These are phyloP conservation scores for Chlorella sp. DNA, from an alignment of 139 green algal genomes.

Conservation along the genomic window DNA sequence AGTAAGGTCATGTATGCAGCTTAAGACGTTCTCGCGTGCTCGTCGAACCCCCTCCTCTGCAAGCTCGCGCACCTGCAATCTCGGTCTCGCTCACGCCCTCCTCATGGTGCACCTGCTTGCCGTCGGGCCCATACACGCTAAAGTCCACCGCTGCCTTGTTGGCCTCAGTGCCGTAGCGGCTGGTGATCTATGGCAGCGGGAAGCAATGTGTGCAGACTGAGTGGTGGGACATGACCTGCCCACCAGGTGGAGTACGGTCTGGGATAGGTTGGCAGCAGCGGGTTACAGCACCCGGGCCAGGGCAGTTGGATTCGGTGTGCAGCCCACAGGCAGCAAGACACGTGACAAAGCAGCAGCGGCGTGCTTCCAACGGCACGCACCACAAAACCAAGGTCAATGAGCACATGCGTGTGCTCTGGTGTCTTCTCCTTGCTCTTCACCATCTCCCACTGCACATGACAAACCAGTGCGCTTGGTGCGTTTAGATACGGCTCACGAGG, in stretches of 20 bases:
- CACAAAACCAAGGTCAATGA: conserved; percentile 47
- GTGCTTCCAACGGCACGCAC: neutral
- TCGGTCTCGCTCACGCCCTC: conserved; percentile 42
- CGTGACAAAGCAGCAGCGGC: neutral
- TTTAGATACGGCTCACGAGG: no score
- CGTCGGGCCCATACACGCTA: conserved; percentile 36
- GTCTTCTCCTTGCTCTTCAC: conserved; percentile 35
- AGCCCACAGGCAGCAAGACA: no score
- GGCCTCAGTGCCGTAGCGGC: conserved; percentile 50
- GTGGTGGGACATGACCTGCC: no score
- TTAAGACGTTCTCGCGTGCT: no score
- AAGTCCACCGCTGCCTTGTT: conserved; percentile 47
- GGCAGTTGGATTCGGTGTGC: no score
- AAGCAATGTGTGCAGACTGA: no score
- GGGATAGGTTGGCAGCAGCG: no score
- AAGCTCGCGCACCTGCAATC: conserved; percentile 4
- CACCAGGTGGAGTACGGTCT: no score
- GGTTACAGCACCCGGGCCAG: no score
- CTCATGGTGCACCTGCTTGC: conserved; percentile 39
- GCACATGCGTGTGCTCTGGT: conserved; percentile 17
- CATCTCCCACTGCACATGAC: conserved; percentile 46
- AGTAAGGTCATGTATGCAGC: no score
- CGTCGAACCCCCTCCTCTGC: no score
- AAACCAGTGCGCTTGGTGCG: no score
- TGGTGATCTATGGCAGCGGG: conserved; percentile 31